Conservation (phyloP, 2,329 filamentous ascomycete species). For the Fonsecaea monophora region DNA sequence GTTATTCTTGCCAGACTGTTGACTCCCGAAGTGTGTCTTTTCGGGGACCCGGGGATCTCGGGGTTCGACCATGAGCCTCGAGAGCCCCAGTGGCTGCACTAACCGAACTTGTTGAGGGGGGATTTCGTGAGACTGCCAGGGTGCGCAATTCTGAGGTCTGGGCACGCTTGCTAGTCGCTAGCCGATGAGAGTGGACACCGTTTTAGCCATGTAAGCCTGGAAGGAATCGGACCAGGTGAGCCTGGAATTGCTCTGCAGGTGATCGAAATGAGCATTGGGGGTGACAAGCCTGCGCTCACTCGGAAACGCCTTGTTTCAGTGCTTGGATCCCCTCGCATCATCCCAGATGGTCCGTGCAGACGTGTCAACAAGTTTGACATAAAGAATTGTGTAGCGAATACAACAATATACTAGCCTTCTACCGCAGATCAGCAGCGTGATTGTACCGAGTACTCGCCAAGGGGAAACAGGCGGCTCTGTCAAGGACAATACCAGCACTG, state of each 20-base stretch:
- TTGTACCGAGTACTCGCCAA: not conserved
- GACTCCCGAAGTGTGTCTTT: not conserved
- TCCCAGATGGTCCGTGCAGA: not conserved
- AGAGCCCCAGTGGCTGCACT: not conserved
- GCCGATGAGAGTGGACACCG: slow-evolving; percentile 8
- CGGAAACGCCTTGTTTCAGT: slow-evolving; percentile 15
- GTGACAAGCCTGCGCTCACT: not conserved
- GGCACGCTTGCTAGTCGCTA: slow-evolving; percentile 9
- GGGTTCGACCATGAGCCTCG: slow-evolving; percentile 7
- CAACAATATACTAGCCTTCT: not conserved
- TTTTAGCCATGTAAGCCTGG: slow-evolving; percentile 12
- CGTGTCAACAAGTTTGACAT: not conserved
- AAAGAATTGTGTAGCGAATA: not conserved
- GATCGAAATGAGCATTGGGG: slow-evolving; percentile 18
- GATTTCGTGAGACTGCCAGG: slow-evolving; percentile 19
- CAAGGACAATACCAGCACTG: not conserved
- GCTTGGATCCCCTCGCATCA: not conserved
- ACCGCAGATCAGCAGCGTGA: not conserved
- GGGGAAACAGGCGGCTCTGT: not conserved
- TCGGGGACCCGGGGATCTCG: slow-evolving; percentile 25
- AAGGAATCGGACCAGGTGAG: slow-evolving; percentile 8
- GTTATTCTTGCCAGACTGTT: slow-evolving; percentile 12
- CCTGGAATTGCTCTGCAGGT: slow-evolving; percentile 7
- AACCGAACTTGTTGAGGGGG: slow-evolving; percentile 5
- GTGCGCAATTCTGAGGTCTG: slow-evolving; percentile 7